These are phyloP conservation scores for Ormosia semicastrata DNA, from an alignment of 306 rosid species.

Conservation along the genomic window DNA sequence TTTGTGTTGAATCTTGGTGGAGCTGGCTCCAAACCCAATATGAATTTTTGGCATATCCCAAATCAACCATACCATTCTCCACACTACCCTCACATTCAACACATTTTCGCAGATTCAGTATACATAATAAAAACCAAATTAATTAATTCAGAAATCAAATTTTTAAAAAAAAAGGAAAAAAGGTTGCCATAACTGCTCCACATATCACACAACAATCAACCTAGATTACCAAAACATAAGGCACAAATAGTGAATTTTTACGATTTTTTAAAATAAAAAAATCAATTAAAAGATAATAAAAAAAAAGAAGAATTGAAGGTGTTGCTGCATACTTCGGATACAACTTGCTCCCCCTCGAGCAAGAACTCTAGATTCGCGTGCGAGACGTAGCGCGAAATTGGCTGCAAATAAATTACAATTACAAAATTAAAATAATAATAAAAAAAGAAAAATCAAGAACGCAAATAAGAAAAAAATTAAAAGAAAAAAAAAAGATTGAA, in stretches of 20 bases:
- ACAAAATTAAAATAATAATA: background rate
- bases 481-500: background rate
- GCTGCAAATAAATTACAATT: slow-evolving; percentile 46
- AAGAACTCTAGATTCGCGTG: slow-evolving; percentile 61
- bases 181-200: background rate
- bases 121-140: background rate
- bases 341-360: slow-evolving; percentile 68
- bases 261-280: background rate
- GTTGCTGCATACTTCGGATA: slow-evolving; percentile 56
- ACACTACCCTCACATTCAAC: slow-evolving; percentile 19
- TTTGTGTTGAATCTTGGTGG: background rate
- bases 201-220: background rate
- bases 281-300: background rate
- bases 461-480: background rate
- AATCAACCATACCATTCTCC: background rate
- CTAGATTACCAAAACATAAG: slow-evolving; percentile 2
- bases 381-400: slow-evolving; percentile 52
- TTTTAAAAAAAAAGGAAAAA: background rate
- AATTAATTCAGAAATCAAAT: background rate
- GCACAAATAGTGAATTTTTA: background rate
- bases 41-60: background rate
- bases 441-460: background rate
- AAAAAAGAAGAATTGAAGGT: background rate
- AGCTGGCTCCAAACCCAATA: slow-evolving; percentile 7
- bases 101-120: background rate